Percentiles rank a stretch among this genome's conserved stretches.
phyloP scores from a whole-genome alignment of 768 basidiomycete genomes.

The Russula griseocarnosa region DNA sequence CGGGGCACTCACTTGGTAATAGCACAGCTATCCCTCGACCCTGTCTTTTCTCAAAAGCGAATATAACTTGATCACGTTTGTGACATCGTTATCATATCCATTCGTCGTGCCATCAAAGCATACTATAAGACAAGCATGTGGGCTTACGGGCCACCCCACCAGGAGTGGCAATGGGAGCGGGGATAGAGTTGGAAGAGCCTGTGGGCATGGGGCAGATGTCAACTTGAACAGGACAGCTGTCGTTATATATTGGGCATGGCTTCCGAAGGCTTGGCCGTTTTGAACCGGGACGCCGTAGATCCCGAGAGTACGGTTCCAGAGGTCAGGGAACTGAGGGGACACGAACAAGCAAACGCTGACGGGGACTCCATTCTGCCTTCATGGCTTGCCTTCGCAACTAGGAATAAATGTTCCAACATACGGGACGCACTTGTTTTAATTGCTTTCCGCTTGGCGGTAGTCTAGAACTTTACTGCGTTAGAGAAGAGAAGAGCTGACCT shows the following conservation, averaged over 20 bases:
- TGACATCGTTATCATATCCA: constrained; percentile 23
- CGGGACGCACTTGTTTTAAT: too few species aligned
- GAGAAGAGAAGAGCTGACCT: too few species aligned
- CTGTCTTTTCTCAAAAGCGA: constrained; percentile 39
- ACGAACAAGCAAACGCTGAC: background rate
- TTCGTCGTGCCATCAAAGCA: constrained; percentile 28
- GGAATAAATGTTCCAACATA: too few species aligned
- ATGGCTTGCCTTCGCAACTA: background rate
- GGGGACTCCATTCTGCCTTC: background rate
- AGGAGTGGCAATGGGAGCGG: background rate
- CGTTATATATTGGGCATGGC: background rate
- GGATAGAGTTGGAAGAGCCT: background rate
- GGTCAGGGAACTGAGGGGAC: background rate
- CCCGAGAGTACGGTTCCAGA: background rate
- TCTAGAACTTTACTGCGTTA: too few species aligned
- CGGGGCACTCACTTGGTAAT: constrained; percentile 59
- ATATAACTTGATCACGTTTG: constrained; percentile 42
- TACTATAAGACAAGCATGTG: constrained; percentile 23
- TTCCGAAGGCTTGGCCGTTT: background rate
- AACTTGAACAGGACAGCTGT: background rate
- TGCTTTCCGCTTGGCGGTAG: too few species aligned
- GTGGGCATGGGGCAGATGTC: background rate
- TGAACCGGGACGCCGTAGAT: background rate
- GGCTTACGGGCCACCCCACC: constrained; percentile 27
- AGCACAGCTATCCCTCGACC: constrained; percentile 40